phyloP scores from a whole-genome alignment of 192 early-diverging fungal species.

The Obelidium mucronatum region DNA sequence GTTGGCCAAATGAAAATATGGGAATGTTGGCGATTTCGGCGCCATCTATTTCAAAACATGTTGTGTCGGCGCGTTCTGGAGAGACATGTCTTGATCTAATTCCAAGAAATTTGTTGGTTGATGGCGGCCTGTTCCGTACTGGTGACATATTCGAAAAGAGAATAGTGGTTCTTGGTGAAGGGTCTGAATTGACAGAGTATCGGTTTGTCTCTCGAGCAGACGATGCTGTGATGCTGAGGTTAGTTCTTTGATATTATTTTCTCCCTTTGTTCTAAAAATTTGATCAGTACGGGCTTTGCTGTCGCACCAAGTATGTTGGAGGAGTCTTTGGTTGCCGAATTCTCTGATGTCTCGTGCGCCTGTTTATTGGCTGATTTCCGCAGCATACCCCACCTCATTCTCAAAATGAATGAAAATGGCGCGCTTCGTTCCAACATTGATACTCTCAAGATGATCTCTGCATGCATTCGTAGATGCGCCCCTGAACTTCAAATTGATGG shows the following conservation, averaged over 20 bases:
- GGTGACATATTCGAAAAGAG: slow-evolving; percentile 3
- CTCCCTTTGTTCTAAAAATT: too few relatives aligned
- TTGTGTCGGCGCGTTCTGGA: background rate
- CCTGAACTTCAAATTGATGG: background rate
- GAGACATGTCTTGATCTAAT: background rate
- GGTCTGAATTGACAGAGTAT: background rate
- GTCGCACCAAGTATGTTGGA: background rate
- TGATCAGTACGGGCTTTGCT: background rate
- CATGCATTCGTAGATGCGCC: background rate
- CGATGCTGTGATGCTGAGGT: slow-evolving; percentile 1
- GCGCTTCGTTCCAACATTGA: too few relatives aligned
- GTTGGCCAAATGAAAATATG: background rate
- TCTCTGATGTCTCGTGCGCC: background rate
- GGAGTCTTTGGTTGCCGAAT: background rate
- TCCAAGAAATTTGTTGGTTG: background rate
- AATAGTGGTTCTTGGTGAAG: background rate
- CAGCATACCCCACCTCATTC: background rate
- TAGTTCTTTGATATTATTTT: too few relatives aligned
- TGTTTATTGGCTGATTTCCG: background rate
- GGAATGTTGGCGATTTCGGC: background rate
- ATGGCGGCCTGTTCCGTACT: background rate
- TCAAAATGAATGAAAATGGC: background rate
- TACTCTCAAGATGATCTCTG: background rate
- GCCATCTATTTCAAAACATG: background rate
- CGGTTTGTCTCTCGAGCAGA: slow-evolving; percentile 2